Percentiles rank a stretch among this genome's conserved stretches.
phyloP scores from a whole-genome alignment of 805 yeast genomes.

The Wickerhamomyces alni region DNA sequence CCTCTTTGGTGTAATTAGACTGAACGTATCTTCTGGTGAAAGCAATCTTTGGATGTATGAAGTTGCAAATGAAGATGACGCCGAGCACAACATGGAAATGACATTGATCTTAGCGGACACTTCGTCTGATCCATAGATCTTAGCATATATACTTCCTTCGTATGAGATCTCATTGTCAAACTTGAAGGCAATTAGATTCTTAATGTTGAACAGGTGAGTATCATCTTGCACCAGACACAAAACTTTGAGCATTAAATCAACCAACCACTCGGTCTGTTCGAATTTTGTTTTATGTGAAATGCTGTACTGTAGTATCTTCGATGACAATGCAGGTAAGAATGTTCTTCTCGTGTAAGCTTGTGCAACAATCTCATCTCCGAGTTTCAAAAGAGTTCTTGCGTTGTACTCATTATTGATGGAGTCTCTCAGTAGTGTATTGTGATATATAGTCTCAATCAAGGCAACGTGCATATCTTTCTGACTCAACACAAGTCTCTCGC shows the following conservation, averaged over 20 bases:
- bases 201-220: constrained; percentile 53
- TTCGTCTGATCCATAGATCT: constrained; percentile 55
- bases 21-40: constrained; percentile 29
- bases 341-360: constrained; percentile 60
- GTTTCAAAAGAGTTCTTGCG: constrained; percentile 18
- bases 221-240: constrained; percentile 47
- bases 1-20: constrained; percentile 43
- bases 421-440: constrained; percentile 32
- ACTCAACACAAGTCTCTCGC: constrained; percentile 55
- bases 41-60: constrained; percentile 17
- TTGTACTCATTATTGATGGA: constrained; percentile 28
- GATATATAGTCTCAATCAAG: constrained; percentile 46
- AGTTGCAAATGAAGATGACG: constrained; percentile 17
- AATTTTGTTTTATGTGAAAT: constrained; percentile 25
- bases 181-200: constrained; percentile 45
- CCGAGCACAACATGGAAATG: constrained; percentile 38
- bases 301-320: constrained; percentile 40
- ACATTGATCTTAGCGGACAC: constrained; percentile 45
- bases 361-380: constrained; percentile 38
- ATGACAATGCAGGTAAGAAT: constrained; percentile 54
- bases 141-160: constrained; percentile 35
- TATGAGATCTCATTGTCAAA: constrained; percentile 41
- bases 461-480: constrained; percentile 59
- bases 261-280: constrained; percentile 44
- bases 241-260: constrained; percentile 38